A percentile compares a stretch with the other conserved stretches of the same genome.
phyloP scores from a whole-genome alignment of 2,329 filamentous ascomycete species.

The Balansia obtecta region DNA sequence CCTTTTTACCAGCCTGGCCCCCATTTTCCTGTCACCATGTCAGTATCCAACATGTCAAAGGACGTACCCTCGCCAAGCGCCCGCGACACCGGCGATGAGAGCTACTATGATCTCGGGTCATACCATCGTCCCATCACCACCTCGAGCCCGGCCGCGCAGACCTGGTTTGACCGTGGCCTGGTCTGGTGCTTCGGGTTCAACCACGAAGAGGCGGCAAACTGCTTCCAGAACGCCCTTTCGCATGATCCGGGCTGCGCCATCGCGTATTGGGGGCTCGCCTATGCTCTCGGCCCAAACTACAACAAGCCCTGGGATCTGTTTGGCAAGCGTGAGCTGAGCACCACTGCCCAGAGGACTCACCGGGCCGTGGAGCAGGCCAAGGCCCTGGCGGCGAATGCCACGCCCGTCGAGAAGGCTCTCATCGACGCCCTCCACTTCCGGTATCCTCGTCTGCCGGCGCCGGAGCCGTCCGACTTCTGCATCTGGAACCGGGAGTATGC shows the following conservation, averaged over 20 bases:
- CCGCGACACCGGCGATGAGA: slow-evolving; percentile 19
- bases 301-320: slow-evolving; percentile 69
- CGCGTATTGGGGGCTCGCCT: slow-evolving; percentile 60
- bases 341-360: slow-evolving; percentile 28
- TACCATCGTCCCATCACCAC: slow-evolving; percentile 45
- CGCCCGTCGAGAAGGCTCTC: slow-evolving; percentile 44
- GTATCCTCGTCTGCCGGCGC: slow-evolving; percentile 39
- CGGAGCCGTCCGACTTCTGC: slow-evolving; percentile 32
- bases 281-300: slow-evolving; percentile 61
- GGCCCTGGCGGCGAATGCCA: slow-evolving; percentile 7
- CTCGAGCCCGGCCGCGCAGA: slow-evolving; percentile 36
- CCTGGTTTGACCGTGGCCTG: slow-evolving; percentile 62
- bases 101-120: slow-evolving; percentile 49
- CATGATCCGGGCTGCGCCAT: slow-evolving; percentile 44
- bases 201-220: slow-evolving; percentile 55
- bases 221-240: slow-evolving; percentile 48
- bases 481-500: slow-evolving; percentile 24
- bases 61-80: background rate
- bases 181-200: slow-evolving; percentile 68
- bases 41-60: background rate
- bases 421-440: slow-evolving; percentile 48
- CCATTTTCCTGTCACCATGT: no score
- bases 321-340: slow-evolving; percentile 44
- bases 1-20: no score
- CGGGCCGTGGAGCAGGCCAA: slow-evolving; percentile 17